Evolutionary conservation across 1,284 basidiomycete species (phyloP), one percentile per base, ranked within the genome.

Genomic region (Phylloboletellus chloephorus): DNA sequence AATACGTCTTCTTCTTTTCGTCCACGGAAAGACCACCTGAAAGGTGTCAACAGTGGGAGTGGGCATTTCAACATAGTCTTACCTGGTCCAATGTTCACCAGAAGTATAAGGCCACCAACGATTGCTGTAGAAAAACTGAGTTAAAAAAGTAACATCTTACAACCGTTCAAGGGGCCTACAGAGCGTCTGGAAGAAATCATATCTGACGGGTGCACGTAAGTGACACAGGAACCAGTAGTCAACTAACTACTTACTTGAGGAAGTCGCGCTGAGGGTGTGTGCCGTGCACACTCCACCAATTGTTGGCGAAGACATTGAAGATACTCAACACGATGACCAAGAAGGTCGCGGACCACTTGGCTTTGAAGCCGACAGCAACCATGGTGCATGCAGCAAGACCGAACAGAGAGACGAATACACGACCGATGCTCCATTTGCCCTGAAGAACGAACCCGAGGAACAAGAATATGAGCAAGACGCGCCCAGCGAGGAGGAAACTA

Each of bases 311-410:
- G 24, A 98, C 88, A 65, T 99, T 99, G 82, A 98, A 96, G 50
- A 91, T 67, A 61, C 86, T 90, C 53, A 99, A 71, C 5, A 95
- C 76, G 52, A 96, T 67, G 47, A 98, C 93, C 46, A 99, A 78
- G 82, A 98, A 98, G n/a, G 82, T 79, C 3, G 95, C 95, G 11
- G 89, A 92, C 91, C 93, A 97, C 66, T 97, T 95, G 56, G 96
- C 95, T 72, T 98, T 98, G 81, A 98, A 98, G 36, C 96, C 96
- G 49, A 98, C 78, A 8, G 94, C 96, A 40, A 99, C 94, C 91
- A 97, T 97, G 58, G 82, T 67, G 63, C 95, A 98, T 1, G 95
- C 94, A n/a, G 77, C 85, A 33, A 96, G 74, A 43, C 91, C 91
- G 49, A 95, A 63, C 50, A 96, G 71, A 23, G 91, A 93, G 41